Base-by-base conservation (phyloP, 257 asterid species). In the Osmanthus fragrans region DNA sequence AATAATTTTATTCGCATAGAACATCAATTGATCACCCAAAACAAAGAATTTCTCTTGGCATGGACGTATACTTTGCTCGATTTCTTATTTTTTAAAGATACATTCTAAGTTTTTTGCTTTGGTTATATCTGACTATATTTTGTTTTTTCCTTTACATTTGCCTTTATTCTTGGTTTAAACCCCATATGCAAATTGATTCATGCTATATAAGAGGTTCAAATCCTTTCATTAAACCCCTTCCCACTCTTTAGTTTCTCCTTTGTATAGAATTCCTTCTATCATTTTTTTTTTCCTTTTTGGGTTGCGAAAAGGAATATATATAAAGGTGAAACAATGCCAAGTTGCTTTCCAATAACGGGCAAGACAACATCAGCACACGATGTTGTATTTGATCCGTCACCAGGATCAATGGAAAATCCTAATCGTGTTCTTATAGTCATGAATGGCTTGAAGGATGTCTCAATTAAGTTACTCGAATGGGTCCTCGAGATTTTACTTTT, bases 371-470 rank as follows among this genome's bases (percentile, higher is more conserved):
- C 64, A 10, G 51, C 74, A 1, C 70, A 81, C 9, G 74, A 84
- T 23, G 60, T 84, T 21, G 71, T 70, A 0, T 9, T 82, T 1
- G 80, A 78, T 3, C 83, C 68, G 36, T 80, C 87, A 0, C 73
- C 78, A 0, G 80, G 70, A 27, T 72, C 92, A 0, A 54, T 68
- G 2, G 76, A 89, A 23, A 77, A 64, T 6, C 90, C 92, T 0
- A 84, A 85, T 45, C 91, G 86, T 0, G 86, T 90, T 2, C 81
- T 90, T 1, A 66, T 92, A 27, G 89, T 92, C 2, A 88, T 88
- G 92, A 87, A 90, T 56, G 92, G 85, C 1, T 82, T 92, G 23
- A 82, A 82, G 75, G 93, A 90, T 21, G 87, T 92, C 76, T 80
- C 91, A 0, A 45, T 85, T 39, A 92, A 87, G 11, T 76, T 92